Base-by-base conservation (phyloP, 1,284 basidiomycete genomes). In the Neonothopanus nambi region DNA sequence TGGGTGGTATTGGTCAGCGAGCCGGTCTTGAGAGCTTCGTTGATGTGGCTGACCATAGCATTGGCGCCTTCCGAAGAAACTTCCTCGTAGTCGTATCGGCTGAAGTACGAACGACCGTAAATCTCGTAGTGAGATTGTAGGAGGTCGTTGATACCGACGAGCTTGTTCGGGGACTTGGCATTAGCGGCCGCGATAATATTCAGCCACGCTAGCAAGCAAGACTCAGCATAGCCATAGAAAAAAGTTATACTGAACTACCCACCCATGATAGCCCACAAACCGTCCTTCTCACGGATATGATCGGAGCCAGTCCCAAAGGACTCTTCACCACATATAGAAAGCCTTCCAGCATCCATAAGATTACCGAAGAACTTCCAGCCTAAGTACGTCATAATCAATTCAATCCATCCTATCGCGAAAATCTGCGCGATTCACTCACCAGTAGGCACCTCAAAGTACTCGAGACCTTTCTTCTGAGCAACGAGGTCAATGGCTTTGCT, bases 301-400 rank as follows among this genome's bases (percentile, higher is more conserved):
- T 99, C 96, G 15, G 96, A 98, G 17, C 96, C 96, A n/a, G 96
- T 99, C 57, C 96, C 96, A 71, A 99, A 99, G 9, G 92, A 95
- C 76, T 99, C 96, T 70, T 99, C 96, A 61, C 96, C 96, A 66
- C 96, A 99, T 69, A 99, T 98, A 48, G 95, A 98, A 38, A 99
- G 82, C 41, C 93, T 83, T 0, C 95, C 95, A 41, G 97, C 96
- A 70, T 99, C 96, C 96, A 99, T 99, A 60, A 99, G 80, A 77
- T 99, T 99, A 51, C 96, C 97, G 68, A 99, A 99, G 85, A 99
- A 99, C 75, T 99, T 99, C 96, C 94, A 98, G 53, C 96, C 93
- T 94, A 63, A 11, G 28, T 28, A 48, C 8, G 28, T 49, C 54
- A 36, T 26, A 57, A 39, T 26, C 30, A 33, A 21, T 43, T 51